Evolutionary conservation across 805 yeast genomes (phyloP).

Genomic region (Clavispora fructus): DNA sequence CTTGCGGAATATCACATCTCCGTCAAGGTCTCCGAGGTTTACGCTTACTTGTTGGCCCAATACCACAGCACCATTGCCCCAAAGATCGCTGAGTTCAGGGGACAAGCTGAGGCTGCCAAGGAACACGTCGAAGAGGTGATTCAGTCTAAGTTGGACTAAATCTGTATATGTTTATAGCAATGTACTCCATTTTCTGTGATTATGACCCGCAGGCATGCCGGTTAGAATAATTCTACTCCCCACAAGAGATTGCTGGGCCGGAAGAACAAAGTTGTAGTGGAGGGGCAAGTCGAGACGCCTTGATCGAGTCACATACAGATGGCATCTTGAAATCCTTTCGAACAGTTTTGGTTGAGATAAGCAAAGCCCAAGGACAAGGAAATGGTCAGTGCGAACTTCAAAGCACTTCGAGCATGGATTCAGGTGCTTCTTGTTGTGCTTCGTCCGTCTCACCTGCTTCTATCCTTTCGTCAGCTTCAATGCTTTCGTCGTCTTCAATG

Average conservation of each 20-base stretch:
- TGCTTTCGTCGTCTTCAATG: background rate
- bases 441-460: slow-evolving; percentile 6
- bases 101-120: background rate
- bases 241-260: too few species aligned
- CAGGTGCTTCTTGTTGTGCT: background rate
- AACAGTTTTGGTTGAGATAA: too few species aligned
- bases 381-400: background rate
- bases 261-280: too few species aligned
- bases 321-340: too few species aligned
- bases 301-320: too few species aligned
- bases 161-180: background rate
- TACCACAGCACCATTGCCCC: slow-evolving; percentile 19
- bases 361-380: too few species aligned
- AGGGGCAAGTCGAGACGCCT: too few species aligned
- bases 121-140: slow-evolving; percentile 8
- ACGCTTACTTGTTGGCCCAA: slow-evolving; percentile 15
- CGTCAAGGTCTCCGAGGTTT: slow-evolving; percentile 18
- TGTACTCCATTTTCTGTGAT: background rate
- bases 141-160: slow-evolving; percentile 11
- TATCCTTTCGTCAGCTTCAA: background rate
- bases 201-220: too few species aligned
- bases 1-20: slow-evolving; percentile 27
- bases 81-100: slow-evolving; percentile 8
- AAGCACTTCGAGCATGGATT: background rate
- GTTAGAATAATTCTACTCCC: too few species aligned